Conservation (phyloP, 1,139 yeast genomes). For the Debaryomycetaceae sp. region DNA sequence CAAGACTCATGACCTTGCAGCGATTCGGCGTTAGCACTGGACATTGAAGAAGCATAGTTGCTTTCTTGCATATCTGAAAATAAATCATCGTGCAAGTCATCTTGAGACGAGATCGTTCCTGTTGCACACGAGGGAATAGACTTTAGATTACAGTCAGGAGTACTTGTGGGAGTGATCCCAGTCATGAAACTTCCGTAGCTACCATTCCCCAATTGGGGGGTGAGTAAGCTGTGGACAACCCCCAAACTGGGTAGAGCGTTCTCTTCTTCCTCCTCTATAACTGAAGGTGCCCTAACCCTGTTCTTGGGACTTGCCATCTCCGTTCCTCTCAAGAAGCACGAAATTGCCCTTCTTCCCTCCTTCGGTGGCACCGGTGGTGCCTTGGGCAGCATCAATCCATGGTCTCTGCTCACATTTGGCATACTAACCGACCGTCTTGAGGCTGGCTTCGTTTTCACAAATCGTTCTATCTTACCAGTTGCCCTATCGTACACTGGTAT, state of each 20-base stretch:
- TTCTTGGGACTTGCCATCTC: neutral
- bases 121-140: neutral
- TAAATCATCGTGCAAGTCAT: slow-evolving; percentile 6
- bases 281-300: neutral
- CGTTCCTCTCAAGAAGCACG: neutral
- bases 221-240: neutral
- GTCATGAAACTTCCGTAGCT: neutral
- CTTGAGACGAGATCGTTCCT: neutral
- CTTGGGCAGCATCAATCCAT: neutral
- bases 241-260: neutral
- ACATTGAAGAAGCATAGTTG: neutral
- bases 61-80: slow-evolving; percentile 4
- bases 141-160: neutral
- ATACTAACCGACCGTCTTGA: slow-evolving; percentile 21
- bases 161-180: neutral
- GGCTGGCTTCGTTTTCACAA: slow-evolving; percentile 6
- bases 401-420: slow-evolving; percentile 11
- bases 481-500: slow-evolving; percentile 25
- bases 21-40: neutral
- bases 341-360: neutral
- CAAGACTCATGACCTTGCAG: neutral
- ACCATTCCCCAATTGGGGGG: neutral
- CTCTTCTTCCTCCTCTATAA: neutral
- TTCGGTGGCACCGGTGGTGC: neutral
- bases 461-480: slow-evolving; percentile 21